A percentile compares a stretch with the other conserved stretches of the same genome.
phyloP scores from a whole-genome alignment of 1,139 yeast species.

The Hansenula anomala region DNA sequence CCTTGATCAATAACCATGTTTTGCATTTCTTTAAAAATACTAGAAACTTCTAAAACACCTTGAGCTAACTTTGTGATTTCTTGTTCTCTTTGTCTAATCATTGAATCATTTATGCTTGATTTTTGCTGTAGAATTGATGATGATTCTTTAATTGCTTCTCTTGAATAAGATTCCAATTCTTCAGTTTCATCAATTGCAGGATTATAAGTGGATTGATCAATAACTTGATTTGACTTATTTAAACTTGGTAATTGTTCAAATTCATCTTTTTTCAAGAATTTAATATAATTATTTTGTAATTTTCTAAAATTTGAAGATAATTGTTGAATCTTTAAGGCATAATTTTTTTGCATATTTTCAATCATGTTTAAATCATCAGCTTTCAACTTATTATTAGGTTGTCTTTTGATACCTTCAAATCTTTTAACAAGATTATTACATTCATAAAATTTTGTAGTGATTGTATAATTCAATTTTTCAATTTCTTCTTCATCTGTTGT shows the following conservation, averaged over 20 bases:
- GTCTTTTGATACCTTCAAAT: constrained; percentile 46
- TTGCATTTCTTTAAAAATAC: constrained; percentile 91
- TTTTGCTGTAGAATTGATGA: constrained; percentile 30
- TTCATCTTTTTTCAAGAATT: constrained; percentile 66
- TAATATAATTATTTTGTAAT: constrained; percentile 83
- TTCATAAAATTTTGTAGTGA: constrained; percentile 69
- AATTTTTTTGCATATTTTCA: constrained; percentile 74
- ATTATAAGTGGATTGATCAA: constrained; percentile 19
- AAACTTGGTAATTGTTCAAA: constrained; percentile 34
- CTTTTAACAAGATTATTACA: constrained; percentile 74
- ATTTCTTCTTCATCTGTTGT: constrained; percentile 66
- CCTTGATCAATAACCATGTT: constrained; percentile 93
- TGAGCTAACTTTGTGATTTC: constrained; percentile 90
- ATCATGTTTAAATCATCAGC: constrained; percentile 58
- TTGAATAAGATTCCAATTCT: constrained; percentile 41
- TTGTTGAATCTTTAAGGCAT: constrained; percentile 82
- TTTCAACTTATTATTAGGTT: constrained; percentile 22
- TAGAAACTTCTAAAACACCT: constrained; percentile 89
- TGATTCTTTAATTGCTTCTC: constrained; percentile 38
- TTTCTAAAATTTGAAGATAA: constrained; percentile 74
- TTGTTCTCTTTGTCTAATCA: constrained; percentile 70
- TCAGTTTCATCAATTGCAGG: constrained; percentile 35
- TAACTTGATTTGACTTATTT: not conserved
- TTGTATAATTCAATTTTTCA: constrained; percentile 68
- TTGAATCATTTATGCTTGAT: constrained; percentile 37